Base-by-base conservation (phyloP, 805 yeast genomes). In the Clavispora asparagi region DNA sequence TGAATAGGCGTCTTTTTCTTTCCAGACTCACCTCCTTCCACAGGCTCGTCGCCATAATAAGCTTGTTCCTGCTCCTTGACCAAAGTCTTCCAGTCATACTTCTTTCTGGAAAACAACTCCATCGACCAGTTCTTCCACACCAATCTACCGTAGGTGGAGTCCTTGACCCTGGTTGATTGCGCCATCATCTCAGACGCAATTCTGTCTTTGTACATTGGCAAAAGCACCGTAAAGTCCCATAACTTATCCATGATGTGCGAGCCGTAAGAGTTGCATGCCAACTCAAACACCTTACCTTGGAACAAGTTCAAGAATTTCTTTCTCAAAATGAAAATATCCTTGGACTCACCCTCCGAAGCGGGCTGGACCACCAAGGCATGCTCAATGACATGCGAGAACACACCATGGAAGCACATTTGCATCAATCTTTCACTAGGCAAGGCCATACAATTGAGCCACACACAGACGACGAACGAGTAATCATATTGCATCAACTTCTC, bases 51-150 rank as follows among this genome's bases (percentile, higher is more conserved):
- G 9, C 63, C 64, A 37, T 49, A 59, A 44, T 58, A 69, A 32
- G 61, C 70, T 38, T 56, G 56, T 46, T 67, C 73, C 39, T 72
- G 76, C 35, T 64, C 63, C 48, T 80, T 86, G 14, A 83, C 73
- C 33, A 78, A 53, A 13, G 74, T 53, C 65, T 85, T 87, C 98
- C 98, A 92, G 59, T 90, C 97, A 58, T 73, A 79, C 62, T 83
- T 78, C 65, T 83, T 82, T 60, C 95, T 76, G 10, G 70, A 61
- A 58, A 81, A 92, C 56, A 83, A 67, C 62, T 94, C 98, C 83
- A 92, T 77, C 28, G 78, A 69, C 97, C 97, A 94, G 63, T 92
- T 92, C 62, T 85, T 87, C 98, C 97, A 94, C 1, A 94, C 98
- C 56, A 82, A 76, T 60, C 84, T 80, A 31, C 99, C 99, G 59